Conservation (phyloP, 208 protist species). For the Trypanosoma mega region DNA sequence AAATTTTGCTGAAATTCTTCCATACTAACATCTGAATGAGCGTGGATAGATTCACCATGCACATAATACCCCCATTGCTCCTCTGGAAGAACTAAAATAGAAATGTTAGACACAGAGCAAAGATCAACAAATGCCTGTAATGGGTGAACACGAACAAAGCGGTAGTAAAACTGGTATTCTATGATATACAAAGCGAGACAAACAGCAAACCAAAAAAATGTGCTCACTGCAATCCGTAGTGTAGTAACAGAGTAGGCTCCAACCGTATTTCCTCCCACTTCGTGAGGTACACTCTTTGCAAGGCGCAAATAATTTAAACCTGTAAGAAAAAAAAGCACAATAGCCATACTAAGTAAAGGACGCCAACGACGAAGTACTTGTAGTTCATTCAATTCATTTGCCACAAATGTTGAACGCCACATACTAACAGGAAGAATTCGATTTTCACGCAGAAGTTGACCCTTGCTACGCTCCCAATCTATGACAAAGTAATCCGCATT, state of each 20-base stretch:
- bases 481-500: constrained; percentile 89
- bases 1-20: constrained; percentile 87
- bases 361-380: constrained; percentile 74
- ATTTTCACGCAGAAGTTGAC: constrained; percentile 83
- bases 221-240: constrained; percentile 70
- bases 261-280: constrained; percentile 25
- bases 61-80: constrained; percentile 89
- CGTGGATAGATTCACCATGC: constrained; percentile 88
- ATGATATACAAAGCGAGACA: constrained; percentile 64
- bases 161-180: constrained; percentile 83
- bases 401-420: constrained; percentile 85
- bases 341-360: constrained; percentile 66
- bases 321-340: constrained; percentile 71
- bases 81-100: constrained; percentile 84
- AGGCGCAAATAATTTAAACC: constrained; percentile 51
- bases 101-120: constrained; percentile 91
- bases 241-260: constrained; percentile 36
- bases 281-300: constrained; percentile 42
- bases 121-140: constrained; percentile 88
- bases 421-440: constrained; percentile 82
- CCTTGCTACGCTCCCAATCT: constrained; percentile 87
- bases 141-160: constrained; percentile 81
- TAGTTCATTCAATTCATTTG: constrained; percentile 81
- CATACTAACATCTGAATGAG: constrained; percentile 86
- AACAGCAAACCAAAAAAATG: constrained; percentile 75